Conservation (phyloP, 129 eudicot genomes). For the Flaveria bidentis region DNA sequence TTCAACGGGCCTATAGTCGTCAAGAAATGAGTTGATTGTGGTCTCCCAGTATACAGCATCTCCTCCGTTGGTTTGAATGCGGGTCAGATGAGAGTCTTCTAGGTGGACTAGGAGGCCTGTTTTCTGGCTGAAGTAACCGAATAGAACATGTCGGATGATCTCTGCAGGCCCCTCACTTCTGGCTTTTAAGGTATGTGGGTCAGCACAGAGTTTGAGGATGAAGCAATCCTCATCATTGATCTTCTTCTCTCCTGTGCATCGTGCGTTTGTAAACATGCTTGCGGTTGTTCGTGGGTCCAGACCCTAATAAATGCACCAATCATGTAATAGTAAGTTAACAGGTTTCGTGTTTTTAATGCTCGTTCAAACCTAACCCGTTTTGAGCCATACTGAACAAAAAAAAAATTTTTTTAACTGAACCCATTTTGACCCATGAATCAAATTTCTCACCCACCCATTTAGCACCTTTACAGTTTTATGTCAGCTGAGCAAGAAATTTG, state of each 20-base stretch:
- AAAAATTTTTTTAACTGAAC: neutral
- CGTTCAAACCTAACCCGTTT: neutral
- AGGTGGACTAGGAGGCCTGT: slow-evolving; percentile 78
- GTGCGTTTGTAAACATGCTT: slow-evolving; percentile 79
- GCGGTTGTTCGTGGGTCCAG: slow-evolving; percentile 93
- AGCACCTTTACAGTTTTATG: neutral
- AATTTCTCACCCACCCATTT: neutral
- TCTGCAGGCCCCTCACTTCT: slow-evolving; percentile 97
- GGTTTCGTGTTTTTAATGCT: neutral
- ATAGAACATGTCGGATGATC: slow-evolving; percentile 84
- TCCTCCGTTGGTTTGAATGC: slow-evolving; percentile 85
- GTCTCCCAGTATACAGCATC: slow-evolving; percentile 99
- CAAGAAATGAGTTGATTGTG: slow-evolving; percentile 82
- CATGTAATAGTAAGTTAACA: neutral
- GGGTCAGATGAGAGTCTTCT: slow-evolving; percentile 93
- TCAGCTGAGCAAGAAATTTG: neutral
- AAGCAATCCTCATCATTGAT: slow-evolving; percentile 95
- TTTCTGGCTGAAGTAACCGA: slow-evolving; percentile 92
- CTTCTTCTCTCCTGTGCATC: slow-evolving; percentile 89
- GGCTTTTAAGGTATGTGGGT: slow-evolving; percentile 73
- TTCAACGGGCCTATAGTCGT: slow-evolving; percentile 82
- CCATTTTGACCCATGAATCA: neutral
- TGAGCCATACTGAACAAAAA: neutral
- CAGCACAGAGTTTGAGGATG: slow-evolving; percentile 83
- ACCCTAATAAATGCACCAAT: slow-evolving; percentile 49